Evolutionary conservation across 2,329 filamentous ascomycete genomes (phyloP), one percentile per base, ranked within the genome.

Genomic region (Cladophialophora yegresii): DNA sequence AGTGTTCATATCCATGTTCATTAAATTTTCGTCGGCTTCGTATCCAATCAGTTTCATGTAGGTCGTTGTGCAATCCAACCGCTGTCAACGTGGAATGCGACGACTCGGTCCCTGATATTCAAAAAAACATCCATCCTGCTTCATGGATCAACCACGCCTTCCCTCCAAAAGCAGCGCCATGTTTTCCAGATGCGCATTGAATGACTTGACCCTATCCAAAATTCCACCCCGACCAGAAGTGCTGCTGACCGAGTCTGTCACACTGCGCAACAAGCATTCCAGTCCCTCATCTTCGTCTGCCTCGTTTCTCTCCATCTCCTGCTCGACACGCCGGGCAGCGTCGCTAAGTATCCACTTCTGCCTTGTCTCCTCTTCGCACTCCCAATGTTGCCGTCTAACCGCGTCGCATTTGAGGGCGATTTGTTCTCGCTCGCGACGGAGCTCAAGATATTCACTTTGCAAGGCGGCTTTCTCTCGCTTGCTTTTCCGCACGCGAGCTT

Each of bases 361-460:
- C 68, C 67, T 33, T 58, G 71, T 61, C 68, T 73, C 49, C 73
- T 75, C 72, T 66, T 80, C 78, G 64, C 76, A 74, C 57, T 77
- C 75, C 49, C 73, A 72, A 66, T 80, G 77, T 66, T 73, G 75
- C 67, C 72, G 72, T 67, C 80, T 73, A 69, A 84, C 76, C 20
- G 79, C 78, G 69, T 85, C 83, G 70, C 80, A 81, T 61, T 78
- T 76, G 62, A 84, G 67, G 5, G 81, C 81, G 55, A 85, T 71
- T 23, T 78, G 77, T 63, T 84, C 79, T 61, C 82, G 76, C 69
- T 80, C 76, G 56, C 76, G 77, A 56, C 82, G 78, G n/a, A 84
- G 67, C 22, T 75, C 75, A 36, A 84, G 74, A 55, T 84, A 77
- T 40, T 81, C 78, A 49, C 75, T 78, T 30, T 83, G 77, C 58